Percentiles rank a stretch among this genome's conserved stretches.
Evolutionary conservation across 129 eudicot genomes (phyloP).

Genomic region (Chrysanthemum seticuspe): DNA sequence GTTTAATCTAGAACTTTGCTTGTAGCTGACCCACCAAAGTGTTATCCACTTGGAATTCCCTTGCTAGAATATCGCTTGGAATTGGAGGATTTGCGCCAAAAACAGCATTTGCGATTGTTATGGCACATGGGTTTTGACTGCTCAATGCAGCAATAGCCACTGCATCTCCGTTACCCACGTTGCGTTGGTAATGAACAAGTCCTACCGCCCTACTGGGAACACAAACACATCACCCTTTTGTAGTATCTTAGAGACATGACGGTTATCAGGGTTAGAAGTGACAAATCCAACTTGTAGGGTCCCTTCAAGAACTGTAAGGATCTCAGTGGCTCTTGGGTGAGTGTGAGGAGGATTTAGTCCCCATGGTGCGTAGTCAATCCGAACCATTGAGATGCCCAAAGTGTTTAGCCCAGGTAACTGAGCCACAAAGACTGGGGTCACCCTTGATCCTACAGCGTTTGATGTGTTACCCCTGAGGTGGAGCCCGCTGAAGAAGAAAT

Average conservation of each 20-base stretch:
- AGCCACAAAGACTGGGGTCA: constrained; percentile 32
- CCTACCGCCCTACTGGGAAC: constrained; percentile 41
- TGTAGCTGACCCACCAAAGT: constrained; percentile 18
- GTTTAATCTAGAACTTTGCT: constrained; percentile 26
- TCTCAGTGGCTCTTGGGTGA: constrained; percentile 52
- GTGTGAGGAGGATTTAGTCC: constrained; percentile 46
- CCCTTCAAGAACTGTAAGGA: constrained; percentile 40
- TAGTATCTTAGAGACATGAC: constrained; percentile 35
- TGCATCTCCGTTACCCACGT: constrained; percentile 27
- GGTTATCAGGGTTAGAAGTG: constrained; percentile 42
- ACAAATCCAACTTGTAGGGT: constrained; percentile 38
- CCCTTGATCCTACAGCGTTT: constrained; percentile 37
- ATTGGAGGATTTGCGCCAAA: constrained; percentile 22
- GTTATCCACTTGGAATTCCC: constrained; percentile 15
- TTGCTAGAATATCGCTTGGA: constrained; percentile 11
- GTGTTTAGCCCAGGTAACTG: constrained; percentile 42
- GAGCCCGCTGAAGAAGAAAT: constrained; percentile 44
- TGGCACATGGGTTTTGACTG: constrained; percentile 42
- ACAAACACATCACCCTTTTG: constrained; percentile 49
- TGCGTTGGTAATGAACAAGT: constrained; percentile 41
- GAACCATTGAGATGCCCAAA: constrained; percentile 42
- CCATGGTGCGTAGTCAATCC: constrained; percentile 43
- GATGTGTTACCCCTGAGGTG: constrained; percentile 41
- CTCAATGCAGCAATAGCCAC: constrained; percentile 44
- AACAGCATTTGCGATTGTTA: constrained; percentile 17